phyloP scores from a whole-genome alignment of 192 early-diverging fungal genomes.

The Podila verticillata region DNA sequence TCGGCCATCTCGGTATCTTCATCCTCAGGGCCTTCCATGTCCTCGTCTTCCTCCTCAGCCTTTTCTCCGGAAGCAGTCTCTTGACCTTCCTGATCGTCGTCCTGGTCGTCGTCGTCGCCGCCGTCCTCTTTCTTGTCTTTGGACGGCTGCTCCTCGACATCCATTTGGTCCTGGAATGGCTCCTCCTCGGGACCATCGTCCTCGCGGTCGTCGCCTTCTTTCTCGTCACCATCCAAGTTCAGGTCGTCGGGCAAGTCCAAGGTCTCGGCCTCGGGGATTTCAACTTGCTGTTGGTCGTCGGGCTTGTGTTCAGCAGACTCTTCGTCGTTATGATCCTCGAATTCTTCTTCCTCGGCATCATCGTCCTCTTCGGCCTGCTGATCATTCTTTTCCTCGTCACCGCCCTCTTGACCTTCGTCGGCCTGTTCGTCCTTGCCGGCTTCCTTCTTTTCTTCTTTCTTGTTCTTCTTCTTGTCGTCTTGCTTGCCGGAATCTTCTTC shows the following conservation, averaged over 20 bases:
- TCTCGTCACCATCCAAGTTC: constrained; percentile 72
- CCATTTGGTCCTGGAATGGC: constrained; percentile 53
- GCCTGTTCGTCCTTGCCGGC: constrained; percentile 53
- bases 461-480: constrained; percentile 62
- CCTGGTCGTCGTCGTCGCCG: constrained; percentile 46
- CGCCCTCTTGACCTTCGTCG: constrained; percentile 53
- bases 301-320: constrained; percentile 58
- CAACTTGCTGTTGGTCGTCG: constrained; percentile 57
- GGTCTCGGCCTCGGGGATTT: constrained; percentile 77
- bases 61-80: constrained; percentile 33
- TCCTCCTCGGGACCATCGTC: constrained; percentile 57
- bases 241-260: constrained; percentile 83
- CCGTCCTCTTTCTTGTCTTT: constrained; percentile 47
- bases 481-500: constrained; percentile 58
- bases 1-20: constrained; percentile 39
- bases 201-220: constrained; percentile 49
- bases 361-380: constrained; percentile 44
- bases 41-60: constrained; percentile 52
- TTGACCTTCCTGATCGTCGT: constrained; percentile 53
- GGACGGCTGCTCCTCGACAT: constrained; percentile 49
- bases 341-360: constrained; percentile 61
- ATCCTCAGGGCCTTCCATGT: constrained; percentile 42
- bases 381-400: constrained; percentile 59
- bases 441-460: constrained; percentile 52
- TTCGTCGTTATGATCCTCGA: constrained; percentile 57